Evolutionary conservation across 2,329 filamentous ascomycete genomes (phyloP).

Genomic region (Phialemonium atrogriseum): DNA sequence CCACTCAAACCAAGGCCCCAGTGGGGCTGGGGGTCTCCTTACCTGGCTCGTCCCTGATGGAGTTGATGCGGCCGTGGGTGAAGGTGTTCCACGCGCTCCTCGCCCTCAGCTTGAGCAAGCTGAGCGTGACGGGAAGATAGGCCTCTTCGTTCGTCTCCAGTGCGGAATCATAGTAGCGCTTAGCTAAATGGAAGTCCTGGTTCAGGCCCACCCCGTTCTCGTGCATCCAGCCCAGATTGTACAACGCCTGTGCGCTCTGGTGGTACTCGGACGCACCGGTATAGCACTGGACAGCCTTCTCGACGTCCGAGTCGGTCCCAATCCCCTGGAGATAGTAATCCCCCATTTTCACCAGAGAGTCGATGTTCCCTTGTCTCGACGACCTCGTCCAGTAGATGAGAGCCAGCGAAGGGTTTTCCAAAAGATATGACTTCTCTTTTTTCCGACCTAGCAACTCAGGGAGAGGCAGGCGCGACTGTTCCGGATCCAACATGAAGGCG

Average conservation of each 20-base stretch:
- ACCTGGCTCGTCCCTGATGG: constrained; percentile 84
- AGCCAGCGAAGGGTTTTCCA: constrained; percentile 54
- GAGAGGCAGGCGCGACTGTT: constrained; percentile 52
- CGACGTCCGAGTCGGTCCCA: constrained; percentile 61
- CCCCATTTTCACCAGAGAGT: constrained; percentile 94
- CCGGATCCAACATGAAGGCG: constrained; percentile 74
- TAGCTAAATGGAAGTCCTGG: constrained; percentile 95
- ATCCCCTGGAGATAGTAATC: constrained; percentile 90
- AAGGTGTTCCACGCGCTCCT: constrained; percentile 93
- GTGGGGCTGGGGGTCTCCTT: constrained; percentile 27
- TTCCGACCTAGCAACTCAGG: constrained; percentile 42
- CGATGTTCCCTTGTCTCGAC: constrained; percentile 85
- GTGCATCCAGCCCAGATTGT: constrained; percentile 99
- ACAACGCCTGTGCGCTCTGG: constrained; percentile 88
- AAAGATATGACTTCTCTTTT: constrained; percentile 25
- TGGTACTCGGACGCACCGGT: constrained; percentile 84
- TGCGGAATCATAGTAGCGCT: constrained; percentile 90
- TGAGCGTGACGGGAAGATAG: constrained; percentile 85
- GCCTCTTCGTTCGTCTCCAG: constrained; percentile 88
- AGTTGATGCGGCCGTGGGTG: constrained; percentile 83
- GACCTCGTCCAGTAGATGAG: constrained; percentile 94
- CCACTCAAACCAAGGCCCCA: too few species aligned
- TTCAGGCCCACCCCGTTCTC: constrained; percentile 89
- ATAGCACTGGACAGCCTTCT: constrained; percentile 91
- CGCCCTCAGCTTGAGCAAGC: constrained; percentile 73